These are phyloP conservation scores for Sordariomycetes sp. DNA, from an alignment of 2,329 filamentous ascomycete species.

Conservation along the genomic window DNA sequence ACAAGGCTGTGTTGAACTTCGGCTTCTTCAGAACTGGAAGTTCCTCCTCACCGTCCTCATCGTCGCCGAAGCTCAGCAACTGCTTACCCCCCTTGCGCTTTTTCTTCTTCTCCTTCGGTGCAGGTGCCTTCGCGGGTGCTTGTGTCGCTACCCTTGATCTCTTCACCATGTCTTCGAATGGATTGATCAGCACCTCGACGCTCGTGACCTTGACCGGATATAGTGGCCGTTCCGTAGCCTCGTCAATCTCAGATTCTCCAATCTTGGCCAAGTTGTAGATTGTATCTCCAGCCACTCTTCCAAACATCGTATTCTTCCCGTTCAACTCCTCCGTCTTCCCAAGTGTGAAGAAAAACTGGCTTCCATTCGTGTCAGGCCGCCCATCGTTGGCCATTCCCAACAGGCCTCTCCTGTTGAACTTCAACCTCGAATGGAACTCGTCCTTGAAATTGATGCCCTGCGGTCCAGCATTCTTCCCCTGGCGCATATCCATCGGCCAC, in stretches of 20 bases:
- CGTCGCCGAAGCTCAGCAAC: constrained; percentile 68
- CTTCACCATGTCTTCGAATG: constrained; percentile 73
- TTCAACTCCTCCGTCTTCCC: constrained; percentile 78
- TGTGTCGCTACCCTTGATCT: constrained; percentile 48
- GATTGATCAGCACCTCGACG: constrained; percentile 71
- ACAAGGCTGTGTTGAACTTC: constrained; percentile 71
- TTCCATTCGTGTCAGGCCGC: constrained; percentile 70
- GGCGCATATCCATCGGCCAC: constrained; percentile 57
- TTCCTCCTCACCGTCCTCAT: constrained; percentile 50
- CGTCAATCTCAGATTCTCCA: constrained; percentile 74
- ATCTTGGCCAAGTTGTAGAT: constrained; percentile 96
- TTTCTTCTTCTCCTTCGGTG: constrained; percentile 44
- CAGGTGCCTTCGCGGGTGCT: constrained; percentile 23
- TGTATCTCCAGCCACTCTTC: constrained; percentile 82
- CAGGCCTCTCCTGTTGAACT: constrained; percentile 84
- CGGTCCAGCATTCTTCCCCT: constrained; percentile 50
- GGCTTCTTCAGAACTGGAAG: constrained; percentile 60
- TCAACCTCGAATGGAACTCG: constrained; percentile 85
- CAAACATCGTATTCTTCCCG: constrained; percentile 89
- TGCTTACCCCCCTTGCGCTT: constrained; percentile 71
- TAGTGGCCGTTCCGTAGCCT: constrained; percentile 71
- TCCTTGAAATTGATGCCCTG: constrained; percentile 60
- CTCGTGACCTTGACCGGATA: constrained; percentile 75
- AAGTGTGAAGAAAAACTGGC: constrained; percentile 94
- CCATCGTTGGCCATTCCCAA: constrained; percentile 95